A percentile compares a stretch with the other conserved stretches of the same genome.
phyloP scores from a whole-genome alignment of 371 early-diverging fungal species.

The Syncephalastrum sp. region DNA sequence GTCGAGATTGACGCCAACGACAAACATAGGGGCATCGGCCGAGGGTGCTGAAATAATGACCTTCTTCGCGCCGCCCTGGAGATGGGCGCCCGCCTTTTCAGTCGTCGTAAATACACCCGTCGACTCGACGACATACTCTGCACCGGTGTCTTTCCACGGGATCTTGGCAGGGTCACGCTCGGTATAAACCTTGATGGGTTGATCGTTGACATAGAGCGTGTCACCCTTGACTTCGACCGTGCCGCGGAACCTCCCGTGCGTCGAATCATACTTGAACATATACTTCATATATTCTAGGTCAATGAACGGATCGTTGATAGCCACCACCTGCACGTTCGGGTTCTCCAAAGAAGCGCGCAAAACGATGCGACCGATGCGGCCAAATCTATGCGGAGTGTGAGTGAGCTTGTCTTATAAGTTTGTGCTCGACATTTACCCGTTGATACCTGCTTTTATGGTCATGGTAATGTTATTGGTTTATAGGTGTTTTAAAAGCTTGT shows the following conservation, averaged over 20 bases:
- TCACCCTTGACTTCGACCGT: constrained; percentile 75
- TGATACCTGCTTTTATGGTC: constrained; percentile 40
- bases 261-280: constrained; percentile 98
- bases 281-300: constrained; percentile 96
- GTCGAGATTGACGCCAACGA: constrained; percentile 94
- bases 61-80: constrained; percentile 95
- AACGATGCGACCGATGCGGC: constrained; percentile 99
- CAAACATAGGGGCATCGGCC: constrained; percentile 87
- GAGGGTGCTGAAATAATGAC: constrained; percentile 99
- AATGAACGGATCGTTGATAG: constrained; percentile 99
- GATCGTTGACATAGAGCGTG: constrained; percentile 78
- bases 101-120: constrained; percentile 97
- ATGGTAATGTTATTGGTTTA: constrained; percentile 13
- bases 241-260: constrained; percentile 94
- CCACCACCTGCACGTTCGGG: constrained; percentile 82
- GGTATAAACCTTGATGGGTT: constrained; percentile 32
- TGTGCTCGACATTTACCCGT: constrained; percentile 25
- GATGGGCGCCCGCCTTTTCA: constrained; percentile 89
- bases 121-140: constrained; percentile 98
- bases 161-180: constrained; percentile 74
- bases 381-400: constrained; percentile 62
- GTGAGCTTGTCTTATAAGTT: background rate
- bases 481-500: too few relatives aligned
- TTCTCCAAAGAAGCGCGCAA: constrained; percentile 87
- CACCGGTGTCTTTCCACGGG: constrained; percentile 89